Base-by-base conservation (phyloP, 768 basidiomycete species). In the Boletus sp. region DNA sequence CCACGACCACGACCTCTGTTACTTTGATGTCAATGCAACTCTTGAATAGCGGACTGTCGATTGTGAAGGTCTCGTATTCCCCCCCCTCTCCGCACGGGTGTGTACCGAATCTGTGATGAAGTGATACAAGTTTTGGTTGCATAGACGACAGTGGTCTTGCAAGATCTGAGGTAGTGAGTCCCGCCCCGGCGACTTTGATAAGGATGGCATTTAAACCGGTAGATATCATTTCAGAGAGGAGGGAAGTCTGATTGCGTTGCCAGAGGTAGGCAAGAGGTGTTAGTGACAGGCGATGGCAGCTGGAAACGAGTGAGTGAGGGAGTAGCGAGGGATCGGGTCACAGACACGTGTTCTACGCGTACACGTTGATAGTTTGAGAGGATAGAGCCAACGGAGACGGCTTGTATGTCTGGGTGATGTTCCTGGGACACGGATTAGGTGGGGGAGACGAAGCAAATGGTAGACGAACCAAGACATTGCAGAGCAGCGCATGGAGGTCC, bases 51-150 rank as follows among this genome's bases (percentile, higher is more conserved):
- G 95, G 91, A 56, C 88, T 90, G 60, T 97, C 91, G 13, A 94
- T 74, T 1, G 96, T 98, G 53, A 98, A 75, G 0, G 88, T 91
- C 68, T 99, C 97, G 70, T 98, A 99, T 73, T 99, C 97, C 2
- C 97, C 97, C 2, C 97, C 97, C 73, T 99, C 97, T 10, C 97
- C 97, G 57, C 96, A 98, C 2, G 96, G 81, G 66, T 99, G 97
- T 0, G 88, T 86, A 5, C 94, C 94, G 63, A 93, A 99, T 27
- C 83, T 71, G 10, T 72, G 65, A 67, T 95, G 92, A 62, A 99
- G 78, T 61, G 82, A 85, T 15, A 74, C 60, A 23, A 99, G 74
- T 7, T 82, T 88, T 2, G 82, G 77, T 59, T 87, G 79, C 84
- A 97, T 91, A 55, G 88, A 74, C 1, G 71, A 75, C 23, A 99